phyloP scores from a whole-genome alignment of 768 basidiomycete species.

The Russula brevipes region DNA sequence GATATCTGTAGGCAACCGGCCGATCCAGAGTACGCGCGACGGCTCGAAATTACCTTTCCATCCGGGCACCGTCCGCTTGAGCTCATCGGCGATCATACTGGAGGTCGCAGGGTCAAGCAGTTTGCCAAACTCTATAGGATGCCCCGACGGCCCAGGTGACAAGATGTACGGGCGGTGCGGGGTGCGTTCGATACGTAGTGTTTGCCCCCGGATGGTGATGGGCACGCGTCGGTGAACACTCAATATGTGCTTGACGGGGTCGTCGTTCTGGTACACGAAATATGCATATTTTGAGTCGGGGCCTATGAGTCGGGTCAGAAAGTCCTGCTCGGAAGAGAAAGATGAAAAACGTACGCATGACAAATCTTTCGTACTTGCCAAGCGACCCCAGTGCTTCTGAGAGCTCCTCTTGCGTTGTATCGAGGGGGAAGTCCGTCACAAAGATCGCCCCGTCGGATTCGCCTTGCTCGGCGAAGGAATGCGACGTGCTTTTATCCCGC shows the following conservation, averaged over 20 bases:
- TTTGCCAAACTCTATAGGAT: neutral
- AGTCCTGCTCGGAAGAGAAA: neutral
- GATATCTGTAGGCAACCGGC: neutral
- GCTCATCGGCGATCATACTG: neutral
- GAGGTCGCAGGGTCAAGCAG: neutral
- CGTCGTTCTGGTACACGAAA: constrained; percentile 4
- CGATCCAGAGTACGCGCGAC: constrained; percentile 18
- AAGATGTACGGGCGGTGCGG: neutral
- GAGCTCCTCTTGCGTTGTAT: neutral
- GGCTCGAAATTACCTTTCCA: constrained; percentile 7
- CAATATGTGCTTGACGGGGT: constrained; percentile 8
- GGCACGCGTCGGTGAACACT: constrained; percentile 9
- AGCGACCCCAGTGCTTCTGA: neutral
- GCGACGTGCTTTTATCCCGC: too few species aligned
- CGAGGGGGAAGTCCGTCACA: neutral
- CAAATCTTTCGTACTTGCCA: neutral
- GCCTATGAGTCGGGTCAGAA: neutral
- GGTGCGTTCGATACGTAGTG: constrained; percentile 3
- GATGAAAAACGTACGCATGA: constrained; percentile 8
- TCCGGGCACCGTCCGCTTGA: constrained; percentile 5
- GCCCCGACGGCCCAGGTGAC: neutral
- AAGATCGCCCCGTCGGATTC: neutral
- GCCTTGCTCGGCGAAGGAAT: too few species aligned
- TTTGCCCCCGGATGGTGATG: neutral
- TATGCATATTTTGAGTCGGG: constrained; percentile 16